phyloP scores from a whole-genome alignment of 768 basidiomycete species.

The Psilocybe azurescens region DNA sequence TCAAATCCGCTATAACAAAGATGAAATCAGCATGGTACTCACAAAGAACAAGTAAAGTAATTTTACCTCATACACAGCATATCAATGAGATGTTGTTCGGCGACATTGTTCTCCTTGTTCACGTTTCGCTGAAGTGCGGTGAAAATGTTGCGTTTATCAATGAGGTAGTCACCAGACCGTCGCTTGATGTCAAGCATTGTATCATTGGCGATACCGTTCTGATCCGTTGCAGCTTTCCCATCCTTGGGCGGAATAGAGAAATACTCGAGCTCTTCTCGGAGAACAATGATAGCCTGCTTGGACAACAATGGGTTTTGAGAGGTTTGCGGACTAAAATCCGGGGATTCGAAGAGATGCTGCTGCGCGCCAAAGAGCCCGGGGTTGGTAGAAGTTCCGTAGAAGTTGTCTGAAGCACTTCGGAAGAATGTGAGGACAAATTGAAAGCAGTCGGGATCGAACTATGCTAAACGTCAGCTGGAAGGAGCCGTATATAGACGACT shows the following conservation, averaged over 20 bases:
- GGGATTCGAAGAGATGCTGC: constrained; percentile 76
- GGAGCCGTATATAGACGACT: constrained; percentile 5
- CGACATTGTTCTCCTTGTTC: constrained; percentile 98
- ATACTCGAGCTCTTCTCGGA: constrained; percentile 97
- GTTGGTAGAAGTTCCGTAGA: constrained; percentile 82
- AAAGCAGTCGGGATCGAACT: constrained; percentile 99
- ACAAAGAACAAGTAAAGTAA: constrained; percentile 9
- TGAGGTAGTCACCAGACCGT: constrained; percentile 84
- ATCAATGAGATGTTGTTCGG: constrained; percentile 99
- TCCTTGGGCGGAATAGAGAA: constrained; percentile 91
- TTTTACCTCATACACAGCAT: constrained; percentile 98
- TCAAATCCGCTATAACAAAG: constrained; percentile 80
- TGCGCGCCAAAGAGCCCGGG: constrained; percentile 82
- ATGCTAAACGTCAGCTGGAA: constrained; percentile 16
- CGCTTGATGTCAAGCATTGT: constrained; percentile 81
- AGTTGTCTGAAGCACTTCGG: constrained; percentile 82
- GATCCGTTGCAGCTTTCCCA: constrained; percentile 67
- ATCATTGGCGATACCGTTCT: constrained; percentile 80
- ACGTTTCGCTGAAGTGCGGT: constrained; percentile 98
- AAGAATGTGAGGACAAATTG: constrained; percentile 94
- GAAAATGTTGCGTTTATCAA: constrained; percentile 92
- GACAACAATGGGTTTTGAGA: constrained; percentile 91
- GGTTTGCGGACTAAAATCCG: constrained; percentile 64
- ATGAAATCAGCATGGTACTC: constrained; percentile 13
- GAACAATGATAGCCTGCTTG: constrained; percentile 98